Base-by-base conservation (phyloP, 345 rosid genomes). In the Ailanthus altissimus region DNA sequence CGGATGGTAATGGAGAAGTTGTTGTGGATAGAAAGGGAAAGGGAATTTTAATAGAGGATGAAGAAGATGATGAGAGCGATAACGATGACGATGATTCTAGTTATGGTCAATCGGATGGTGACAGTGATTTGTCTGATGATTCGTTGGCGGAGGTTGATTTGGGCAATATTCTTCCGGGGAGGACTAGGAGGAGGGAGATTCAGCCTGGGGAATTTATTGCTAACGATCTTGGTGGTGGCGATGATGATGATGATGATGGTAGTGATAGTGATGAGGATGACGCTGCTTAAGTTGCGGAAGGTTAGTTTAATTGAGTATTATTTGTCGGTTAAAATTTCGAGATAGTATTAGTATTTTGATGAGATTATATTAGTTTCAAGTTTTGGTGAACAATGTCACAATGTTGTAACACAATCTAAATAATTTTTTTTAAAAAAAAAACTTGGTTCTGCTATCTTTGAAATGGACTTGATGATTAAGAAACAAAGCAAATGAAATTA, bases 101-200 rank as follows among this genome's bases (percentile, higher is more conserved):
- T 23, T 86, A 80, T 25, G 88, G 73, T 68, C 88, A 83, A 73
- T 84, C 86, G 15, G 88, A 80, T 2, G 87, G 75, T 16, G 91
- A 82, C n/a, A 87, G 89, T 71, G 96, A 93, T 73, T 83, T 87
- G 68, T 90, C 96, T 6, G 98, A 95, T 28, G 98, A 95, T 88
- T 97, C 98, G 2, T 79, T 96, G 80, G 93, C 98, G 9, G 99
- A 96, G 89, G 97, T 96, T 64, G 99, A 96, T 88, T 81, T 91
- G 89, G 90, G 91, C 76, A 96, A 96, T 76, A 96, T 96, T 68
- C 86, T 96, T 1, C 94, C 98, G 0, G 90, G 97, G 5, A 88
- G 99, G 89, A 93, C 98, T 15, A 84, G 98, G 76, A 79, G 90
- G 77, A 78, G 83, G 51, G 81, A 77, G 42, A 78, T 74, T 45